A percentile compares a stretch with the other conserved stretches of the same genome.
These are phyloP conservation scores for Austroboletus festivus DNA, from an alignment of 768 basidiomycete genomes.

Conservation along the genomic window DNA sequence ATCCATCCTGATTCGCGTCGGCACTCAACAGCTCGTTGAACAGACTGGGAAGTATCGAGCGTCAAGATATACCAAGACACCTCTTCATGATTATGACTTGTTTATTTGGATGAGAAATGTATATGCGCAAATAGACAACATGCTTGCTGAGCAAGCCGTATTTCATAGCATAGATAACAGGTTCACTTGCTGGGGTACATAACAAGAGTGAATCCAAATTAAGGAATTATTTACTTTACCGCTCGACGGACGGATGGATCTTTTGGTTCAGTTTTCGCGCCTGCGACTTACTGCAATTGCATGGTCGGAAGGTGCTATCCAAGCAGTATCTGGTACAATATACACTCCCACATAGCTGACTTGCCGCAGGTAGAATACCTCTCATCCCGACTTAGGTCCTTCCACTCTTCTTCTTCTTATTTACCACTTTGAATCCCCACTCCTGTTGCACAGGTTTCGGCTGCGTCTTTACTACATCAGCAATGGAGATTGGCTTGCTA, in stretches of 20 bases:
- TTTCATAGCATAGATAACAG: too few relatives aligned
- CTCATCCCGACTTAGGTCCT: slow-evolving; percentile 39
- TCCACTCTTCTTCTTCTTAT: slow-evolving; percentile 90
- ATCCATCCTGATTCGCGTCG: slow-evolving; percentile 1
- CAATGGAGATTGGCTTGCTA: slow-evolving; percentile 66
- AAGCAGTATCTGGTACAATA: slow-evolving; percentile 19
- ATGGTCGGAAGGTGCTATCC: slow-evolving; percentile 16
- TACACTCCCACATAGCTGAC: slow-evolving; percentile 2
- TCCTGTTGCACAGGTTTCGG: slow-evolving; percentile 74
- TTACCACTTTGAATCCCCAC: slow-evolving; percentile 92
- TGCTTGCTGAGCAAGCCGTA: slow-evolving; percentile 11
- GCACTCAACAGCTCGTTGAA: slow-evolving; percentile 4
- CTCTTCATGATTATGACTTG: slow-evolving; percentile 14
- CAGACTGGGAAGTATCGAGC: slow-evolving; percentile 81
- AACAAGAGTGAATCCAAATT: too few relatives aligned
- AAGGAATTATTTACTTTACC: too few relatives aligned
- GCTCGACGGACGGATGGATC: too few relatives aligned
- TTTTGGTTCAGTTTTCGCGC: too few relatives aligned
- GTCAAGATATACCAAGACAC: slow-evolving; percentile 67
- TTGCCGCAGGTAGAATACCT: background rate
- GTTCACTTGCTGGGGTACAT: too few relatives aligned
- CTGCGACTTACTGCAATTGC: too few relatives aligned
- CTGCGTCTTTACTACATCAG: slow-evolving; percentile 87
- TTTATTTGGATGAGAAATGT: slow-evolving; percentile 1
- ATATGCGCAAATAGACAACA: slow-evolving; percentile 13